Base-by-base conservation (phyloP, 2,329 filamentous ascomycete species). In the Fusarium graminum region DNA sequence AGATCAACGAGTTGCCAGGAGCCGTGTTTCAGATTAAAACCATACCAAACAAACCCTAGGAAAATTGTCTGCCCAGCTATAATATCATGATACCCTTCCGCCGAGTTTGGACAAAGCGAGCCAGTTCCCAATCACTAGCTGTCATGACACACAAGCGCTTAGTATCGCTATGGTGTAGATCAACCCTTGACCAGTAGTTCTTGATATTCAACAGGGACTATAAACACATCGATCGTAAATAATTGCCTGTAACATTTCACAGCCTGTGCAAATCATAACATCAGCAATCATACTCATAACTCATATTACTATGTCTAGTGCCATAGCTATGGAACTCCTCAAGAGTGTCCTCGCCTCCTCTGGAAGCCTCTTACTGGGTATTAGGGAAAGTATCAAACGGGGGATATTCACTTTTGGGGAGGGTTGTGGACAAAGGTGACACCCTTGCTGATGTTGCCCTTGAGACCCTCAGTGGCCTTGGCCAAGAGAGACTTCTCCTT, bases 21-120 rank as follows among this genome's bases (percentile, higher is more conserved):
- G 95, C 94, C 34, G 92, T 94, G 1, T 99, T 99, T 77, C 95
- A 99, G 80, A 97, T 99, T 77, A 96, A 96, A 81, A 95, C 92
- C 38, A 82, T 90, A 50, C 85, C 88, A 26, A 93, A 79, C 79
- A 86, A 74, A 91, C 82, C 73, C 62, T 64, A 59, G 57, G 45
- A 65, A 52, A 53, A 58, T 55, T 41, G 44, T 54, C 49, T 52
- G 56, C 54, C 50, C 60, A 65, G 49, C 51, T 64, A 59, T 53
- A 69, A 59, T 67, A 53, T 55, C 63, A 72, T 65, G 67, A 73
- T 71, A 72, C 67, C 68, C 67, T 71, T 62, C 43, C 47, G 32
- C 47, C 44, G 52, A 65, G 54, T 53, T 34, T 28, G 51, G 67
- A 52, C 67, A 67, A 53, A 63, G 29, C 52, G 57, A 57, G 46